A percentile compares a stretch with the other conserved stretches of the same genome.
These are phyloP conservation scores for Gypsophila paniculata DNA, from an alignment of 179 eudicot genomes.

Conservation along the genomic window DNA sequence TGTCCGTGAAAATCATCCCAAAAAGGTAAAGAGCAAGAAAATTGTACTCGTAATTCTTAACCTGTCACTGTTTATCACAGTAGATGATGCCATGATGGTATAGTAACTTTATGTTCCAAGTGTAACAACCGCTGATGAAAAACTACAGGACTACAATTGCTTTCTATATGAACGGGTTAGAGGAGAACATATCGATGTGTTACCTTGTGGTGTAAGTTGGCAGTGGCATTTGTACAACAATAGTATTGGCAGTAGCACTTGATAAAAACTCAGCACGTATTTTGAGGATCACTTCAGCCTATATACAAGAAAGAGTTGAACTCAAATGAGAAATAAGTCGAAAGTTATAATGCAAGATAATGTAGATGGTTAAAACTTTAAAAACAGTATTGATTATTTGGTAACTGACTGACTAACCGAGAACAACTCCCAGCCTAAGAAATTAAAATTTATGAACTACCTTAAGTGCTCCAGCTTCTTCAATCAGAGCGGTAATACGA, in stretches of 20 bases:
- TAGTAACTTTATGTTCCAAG: neutral
- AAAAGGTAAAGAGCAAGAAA: neutral
- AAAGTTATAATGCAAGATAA: neutral
- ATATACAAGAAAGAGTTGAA: constrained; percentile 23
- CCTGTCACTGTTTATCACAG: neutral
- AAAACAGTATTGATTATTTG: neutral
- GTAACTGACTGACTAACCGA: neutral
- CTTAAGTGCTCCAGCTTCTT: constrained; percentile 87
- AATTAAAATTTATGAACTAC: constrained; percentile 22
- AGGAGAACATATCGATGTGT: constrained; percentile 7
- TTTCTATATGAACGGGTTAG: neutral
- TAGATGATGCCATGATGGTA: neutral
- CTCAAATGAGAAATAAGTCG: neutral
- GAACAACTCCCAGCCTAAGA: no score
- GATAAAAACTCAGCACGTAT: constrained; percentile 81
- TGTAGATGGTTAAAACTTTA: no score
- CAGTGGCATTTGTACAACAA: constrained; percentile 78
- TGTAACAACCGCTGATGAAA: neutral
- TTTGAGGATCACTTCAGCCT: constrained; percentile 92
- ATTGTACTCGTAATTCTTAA: neutral
- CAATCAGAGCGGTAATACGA: constrained; percentile 68
- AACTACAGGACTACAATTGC: neutral
- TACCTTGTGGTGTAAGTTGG: constrained; percentile 79
- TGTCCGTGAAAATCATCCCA: neutral
- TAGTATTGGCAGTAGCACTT: constrained; percentile 74